Evolutionary conservation across 2,329 filamentous ascomycete genomes (phyloP), one percentile per base, ranked within the genome.

Genomic region (Aspergillus sp.): DNA sequence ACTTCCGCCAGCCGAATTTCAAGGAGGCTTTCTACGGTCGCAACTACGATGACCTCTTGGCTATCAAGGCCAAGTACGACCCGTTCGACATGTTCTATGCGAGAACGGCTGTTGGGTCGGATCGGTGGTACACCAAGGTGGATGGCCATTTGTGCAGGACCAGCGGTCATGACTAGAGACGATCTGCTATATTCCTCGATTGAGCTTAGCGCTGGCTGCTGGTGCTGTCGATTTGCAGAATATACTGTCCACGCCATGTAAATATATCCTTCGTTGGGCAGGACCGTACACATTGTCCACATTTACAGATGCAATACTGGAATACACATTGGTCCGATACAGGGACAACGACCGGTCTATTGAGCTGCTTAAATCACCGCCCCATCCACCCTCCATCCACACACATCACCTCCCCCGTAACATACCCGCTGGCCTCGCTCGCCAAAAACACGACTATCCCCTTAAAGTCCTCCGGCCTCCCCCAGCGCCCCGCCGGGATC

Each of bases 301-400:
- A n/a, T n/a, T n/a, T n/a, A n/a, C n/a, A n/a, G n/a, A n/a, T n/a
- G n/a, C n/a, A n/a, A n/a, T n/a, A n/a, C n/a, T n/a, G n/a, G n/a
- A n/a, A n/a, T n/a, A n/a, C n/a, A 15, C 14, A 33, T 37, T 39
- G 36, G 41, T 26, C n/a, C n/a, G n/a, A n/a, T n/a, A n/a, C n/a
- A n/a, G n/a, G n/a, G n/a, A n/a, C n/a, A n/a, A n/a, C n/a, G n/a
- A n/a, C n/a, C n/a, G n/a, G n/a, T n/a, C n/a, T 16, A 30, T 20
- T 17, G 10, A 29, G 17, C 4, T 26, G 15, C 10, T 6, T 19
- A 14, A 8, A 10, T 44, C 67, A 93, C 67, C 85, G 69, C 1
- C 83, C 86, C 86, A 93, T 93, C 86, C 85, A 94, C 8, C 86
- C 86, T 5, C 86, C 86, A 60, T 94, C 88, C 29, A 94, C 83